Evolutionary conservation across 805 yeast species (phyloP), one percentile per base, ranked within the genome.

Genomic region (Candida namnaoensis): DNA sequence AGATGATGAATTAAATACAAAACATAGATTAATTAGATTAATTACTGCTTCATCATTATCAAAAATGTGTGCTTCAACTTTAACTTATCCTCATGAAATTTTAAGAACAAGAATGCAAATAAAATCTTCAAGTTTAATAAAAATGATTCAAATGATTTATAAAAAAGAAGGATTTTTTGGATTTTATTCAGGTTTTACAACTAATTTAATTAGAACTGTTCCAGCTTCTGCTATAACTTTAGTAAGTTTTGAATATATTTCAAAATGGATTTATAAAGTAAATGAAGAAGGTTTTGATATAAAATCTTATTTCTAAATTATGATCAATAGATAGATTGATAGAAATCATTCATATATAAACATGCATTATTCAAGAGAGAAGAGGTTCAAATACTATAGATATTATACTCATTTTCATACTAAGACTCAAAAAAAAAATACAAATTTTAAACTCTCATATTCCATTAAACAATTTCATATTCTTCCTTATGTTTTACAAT

Each of bases 151-250:
- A 6, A 38, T 41, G 25, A 55, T 56, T 38, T 75, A 71, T 54
- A 48, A 55, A 44, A 76, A 71, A 41, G 96, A 90, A 57, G 96
- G 97, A 3, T 47, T 82, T 41, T 60, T 69, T 33, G 96, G 93
- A 4, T 91, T 88, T 58, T 93, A 93, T 57, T 81, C 93, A 1
- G 99, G 99, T 0, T 84, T 90, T 53, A 71, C 80, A 1, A 81
- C 95, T 19, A 93, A 93, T 56, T 65, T 93, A 54, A 76, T 87
- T 28, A 69, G 99, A 51, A 93, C 99, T 0, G 87, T 91, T 0
- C 99, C 99, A 4, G 90, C 96, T 1, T 78, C 88, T 51, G 97
- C 97, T 1, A 87, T 91, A n/a, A 93, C 99, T 3, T 69, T 93
- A 51, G 88, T 91, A 9, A 85, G 95, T 27, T 93, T 86, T 61